These are phyloP conservation scores for Emydomyces testavorans DNA, from an alignment of 2,329 filamentous ascomycete species.

Conservation along the genomic window DNA sequence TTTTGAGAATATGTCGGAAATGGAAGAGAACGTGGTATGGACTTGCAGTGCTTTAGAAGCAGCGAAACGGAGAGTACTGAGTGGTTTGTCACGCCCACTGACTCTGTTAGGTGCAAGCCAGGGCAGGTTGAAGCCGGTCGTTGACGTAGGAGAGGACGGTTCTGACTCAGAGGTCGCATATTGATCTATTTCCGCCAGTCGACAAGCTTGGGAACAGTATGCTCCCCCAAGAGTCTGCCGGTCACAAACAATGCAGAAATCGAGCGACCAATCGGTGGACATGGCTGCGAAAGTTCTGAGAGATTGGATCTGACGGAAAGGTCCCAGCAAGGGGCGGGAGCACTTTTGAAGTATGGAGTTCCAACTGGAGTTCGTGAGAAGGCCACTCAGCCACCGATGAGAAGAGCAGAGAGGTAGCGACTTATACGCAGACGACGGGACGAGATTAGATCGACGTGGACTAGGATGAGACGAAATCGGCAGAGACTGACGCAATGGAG, in stretches of 20 bases:
- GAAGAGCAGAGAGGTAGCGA: background rate
- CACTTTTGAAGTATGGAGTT: background rate
- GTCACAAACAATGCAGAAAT: constrained; percentile 91
- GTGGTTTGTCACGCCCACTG: constrained; percentile 44
- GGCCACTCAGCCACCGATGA: background rate
- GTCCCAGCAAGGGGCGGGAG: background rate
- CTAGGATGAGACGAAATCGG: background rate
- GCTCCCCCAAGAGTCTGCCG: constrained; percentile 69
- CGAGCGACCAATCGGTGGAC: constrained; percentile 58
- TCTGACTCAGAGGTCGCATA: constrained; percentile 41
- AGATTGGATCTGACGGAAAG: background rate
- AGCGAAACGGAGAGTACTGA: constrained; percentile 65
- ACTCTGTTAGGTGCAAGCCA: constrained; percentile 15
- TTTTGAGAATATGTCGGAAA: constrained; percentile 4
- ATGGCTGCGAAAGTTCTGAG: constrained; percentile 17
- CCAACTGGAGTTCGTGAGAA: background rate
- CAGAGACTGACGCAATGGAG: background rate
- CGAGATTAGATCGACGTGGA: background rate
- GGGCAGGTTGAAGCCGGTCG: constrained; percentile 7
- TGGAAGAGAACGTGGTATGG: constrained; percentile 25
- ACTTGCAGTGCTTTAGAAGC: constrained; percentile 40
- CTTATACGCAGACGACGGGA: background rate
- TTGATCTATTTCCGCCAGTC: constrained; percentile 75
- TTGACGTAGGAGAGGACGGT: constrained; percentile 18
- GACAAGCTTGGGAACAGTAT: constrained; percentile 88